Conservation (phyloP, 148 eudicot species). For the Cornus kousa region DNA sequence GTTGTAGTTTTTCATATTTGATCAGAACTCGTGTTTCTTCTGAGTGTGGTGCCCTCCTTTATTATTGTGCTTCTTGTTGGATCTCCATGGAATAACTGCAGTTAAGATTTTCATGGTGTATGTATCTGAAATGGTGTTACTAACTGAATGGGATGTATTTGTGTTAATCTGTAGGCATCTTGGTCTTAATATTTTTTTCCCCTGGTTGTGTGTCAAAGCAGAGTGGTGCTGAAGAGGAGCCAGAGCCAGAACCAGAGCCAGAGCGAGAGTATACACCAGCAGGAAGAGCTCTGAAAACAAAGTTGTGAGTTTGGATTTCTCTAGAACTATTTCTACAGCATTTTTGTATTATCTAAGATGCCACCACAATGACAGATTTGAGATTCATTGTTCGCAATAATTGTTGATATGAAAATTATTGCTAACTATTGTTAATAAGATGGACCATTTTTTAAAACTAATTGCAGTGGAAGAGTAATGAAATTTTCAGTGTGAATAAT, state of each 20-base stretch:
- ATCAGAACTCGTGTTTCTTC: not conserved
- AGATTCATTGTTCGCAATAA: not conserved
- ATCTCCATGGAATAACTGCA: not conserved
- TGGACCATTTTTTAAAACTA: not conserved
- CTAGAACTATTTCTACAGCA: not conserved
- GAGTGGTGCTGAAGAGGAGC: conserved; percentile 69
- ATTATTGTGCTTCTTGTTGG: not conserved
- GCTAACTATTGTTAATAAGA: not conserved
- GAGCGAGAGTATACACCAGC: conserved; percentile 74
- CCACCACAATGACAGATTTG: not conserved
- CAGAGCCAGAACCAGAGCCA: conserved; percentile 73
- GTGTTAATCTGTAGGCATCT: not conserved
- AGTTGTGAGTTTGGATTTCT: conserved; percentile 63
- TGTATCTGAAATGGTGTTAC: not conserved
- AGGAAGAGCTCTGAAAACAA: conserved; percentile 78
- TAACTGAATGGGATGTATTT: not conserved
- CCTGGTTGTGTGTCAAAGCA: conserved; percentile 20
- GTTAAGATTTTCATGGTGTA: conserved; percentile 1
- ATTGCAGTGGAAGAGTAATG: not conserved
- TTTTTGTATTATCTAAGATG: not conserved
- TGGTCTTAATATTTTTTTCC: not conserved
- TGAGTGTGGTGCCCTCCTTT: not conserved
- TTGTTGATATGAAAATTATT: not conserved
- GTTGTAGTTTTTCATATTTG: not conserved
- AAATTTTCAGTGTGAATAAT: not conserved